phyloP scores from a whole-genome alignment of 116 monocot species.

The Phalaenopsis hybrid region DNA sequence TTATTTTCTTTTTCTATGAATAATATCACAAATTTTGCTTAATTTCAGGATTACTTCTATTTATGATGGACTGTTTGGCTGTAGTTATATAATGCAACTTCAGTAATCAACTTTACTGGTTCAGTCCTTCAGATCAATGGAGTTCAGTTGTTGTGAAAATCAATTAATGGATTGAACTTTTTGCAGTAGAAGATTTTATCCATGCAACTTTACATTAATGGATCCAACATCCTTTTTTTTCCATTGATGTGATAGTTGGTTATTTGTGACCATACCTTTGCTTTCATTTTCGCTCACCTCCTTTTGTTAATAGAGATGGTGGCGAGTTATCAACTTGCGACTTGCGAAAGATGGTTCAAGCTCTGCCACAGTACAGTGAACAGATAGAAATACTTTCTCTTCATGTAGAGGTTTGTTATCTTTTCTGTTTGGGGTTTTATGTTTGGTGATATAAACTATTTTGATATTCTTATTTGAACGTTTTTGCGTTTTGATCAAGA shows the following conservation, averaged over 20 bases:
- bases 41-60: not conserved
- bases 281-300: not conserved
- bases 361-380: constrained; percentile 89
- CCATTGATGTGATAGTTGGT: not conserved
- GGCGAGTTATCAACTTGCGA: constrained; percentile 82
- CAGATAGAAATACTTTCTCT: constrained; percentile 92
- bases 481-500: not conserved
- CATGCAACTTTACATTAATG: not conserved
- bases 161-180: constrained; percentile 3
- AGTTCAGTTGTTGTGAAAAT: not conserved
- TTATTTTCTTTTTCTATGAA: not conserved
- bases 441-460: not conserved
- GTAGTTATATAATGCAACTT: not conserved
- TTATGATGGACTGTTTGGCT: not conserved
- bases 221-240: not conserved
- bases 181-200: not conserved
- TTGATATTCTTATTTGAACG: not conserved
- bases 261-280: not conserved
- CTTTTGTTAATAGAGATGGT: constrained; percentile 44
- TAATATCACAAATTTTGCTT: not conserved
- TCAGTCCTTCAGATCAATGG: not conserved
- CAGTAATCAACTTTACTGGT: not conserved
- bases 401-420: constrained; percentile 78
- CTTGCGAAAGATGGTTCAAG: constrained; percentile 94
- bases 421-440: not conserved